Evolutionary conservation across 805 yeast genomes (phyloP), one percentile per base, ranked within the genome.

Genomic region (Komagataella mondaviorum): DNA sequence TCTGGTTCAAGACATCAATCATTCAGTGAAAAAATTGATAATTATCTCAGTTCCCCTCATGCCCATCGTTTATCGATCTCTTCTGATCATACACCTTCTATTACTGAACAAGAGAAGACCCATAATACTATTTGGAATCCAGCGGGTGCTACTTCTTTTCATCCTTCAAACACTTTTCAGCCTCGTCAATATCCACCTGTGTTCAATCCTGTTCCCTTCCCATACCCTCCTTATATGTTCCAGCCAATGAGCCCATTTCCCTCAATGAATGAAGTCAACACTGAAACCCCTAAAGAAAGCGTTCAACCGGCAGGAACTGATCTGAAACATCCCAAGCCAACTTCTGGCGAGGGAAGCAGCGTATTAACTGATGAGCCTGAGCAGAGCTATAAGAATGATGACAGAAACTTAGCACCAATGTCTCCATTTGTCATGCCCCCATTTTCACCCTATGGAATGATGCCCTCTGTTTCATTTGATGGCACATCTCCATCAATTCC

Each of bases 11-110:
- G 78, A 48, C 75, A 71, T 56, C 81, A 76, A 57, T 75, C 80
- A 0, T 76, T 78, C 51, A 73, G 79, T 55, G 87, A 82, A 54
- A 81, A 80, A 60, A 76, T 82, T 52, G 87, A 82, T 60, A 76
- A 69, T 54, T 81, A 80, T 51, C 64, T 66, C 47, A 59, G 52
- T 23, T 49, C 53, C 7, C 53, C 53, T 10, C 47, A 48, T 30
- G 57, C 54, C 23, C 60, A 65, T 6, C 59, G 65, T 39, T 49
- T 62, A 17, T 61, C 67, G 1, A 63, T 63, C 49, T 58, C 61
- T 39, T 61, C 68, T 0, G 65, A 62, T 44, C 20, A 20, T 17
- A 20, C 45, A 23, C 16, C 47, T 24, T 30, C 45, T 18, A 10
- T 20, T 8, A 10, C 36, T 6, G 30, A 23, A 61, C 59, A 14